phyloP scores from a whole-genome alignment of 75 land plant genomes.

The Larix kaempferi region DNA sequence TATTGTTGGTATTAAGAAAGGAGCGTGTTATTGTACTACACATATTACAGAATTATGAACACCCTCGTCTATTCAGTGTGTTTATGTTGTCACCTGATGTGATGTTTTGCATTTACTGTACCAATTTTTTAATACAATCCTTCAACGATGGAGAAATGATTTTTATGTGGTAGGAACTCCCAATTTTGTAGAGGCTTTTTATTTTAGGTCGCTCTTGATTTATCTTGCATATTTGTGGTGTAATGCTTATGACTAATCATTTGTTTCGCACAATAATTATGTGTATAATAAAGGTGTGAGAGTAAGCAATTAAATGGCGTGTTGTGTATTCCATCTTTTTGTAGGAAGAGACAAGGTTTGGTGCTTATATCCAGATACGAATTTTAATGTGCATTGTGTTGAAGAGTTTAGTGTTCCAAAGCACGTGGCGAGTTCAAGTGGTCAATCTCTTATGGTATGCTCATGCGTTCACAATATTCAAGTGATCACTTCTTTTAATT shows the following conservation, averaged over 20 bases:
- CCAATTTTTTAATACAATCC: neutral
- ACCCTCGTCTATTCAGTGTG: neutral
- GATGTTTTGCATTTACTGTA: neutral
- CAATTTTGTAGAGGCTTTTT: neutral
- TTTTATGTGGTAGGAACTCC: neutral
- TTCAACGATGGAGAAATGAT: neutral
- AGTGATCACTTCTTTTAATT: neutral
- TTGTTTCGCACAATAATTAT: neutral
- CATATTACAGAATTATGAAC: neutral
- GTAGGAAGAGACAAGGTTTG: conserved; percentile 78
- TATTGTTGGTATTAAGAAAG: neutral
- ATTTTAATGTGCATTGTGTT: conserved; percentile 21
- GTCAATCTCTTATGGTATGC: conserved; percentile 8
- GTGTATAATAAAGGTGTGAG: neutral
- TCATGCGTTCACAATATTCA: neutral
- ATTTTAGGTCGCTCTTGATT: neutral
- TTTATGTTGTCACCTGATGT: neutral
- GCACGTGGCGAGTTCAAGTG: conserved; percentile 9
- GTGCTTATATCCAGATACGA: conserved; percentile 80
- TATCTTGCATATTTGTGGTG: neutral
- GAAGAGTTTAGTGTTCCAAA: conserved; percentile 20
- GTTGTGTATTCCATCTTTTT: neutral
- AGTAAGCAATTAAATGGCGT: neutral
- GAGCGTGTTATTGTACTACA: neutral
- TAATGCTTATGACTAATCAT: neutral